Conservation (phyloP, 2,329 filamentous ascomycete genomes). For the Tolypocladium capitatum region DNA sequence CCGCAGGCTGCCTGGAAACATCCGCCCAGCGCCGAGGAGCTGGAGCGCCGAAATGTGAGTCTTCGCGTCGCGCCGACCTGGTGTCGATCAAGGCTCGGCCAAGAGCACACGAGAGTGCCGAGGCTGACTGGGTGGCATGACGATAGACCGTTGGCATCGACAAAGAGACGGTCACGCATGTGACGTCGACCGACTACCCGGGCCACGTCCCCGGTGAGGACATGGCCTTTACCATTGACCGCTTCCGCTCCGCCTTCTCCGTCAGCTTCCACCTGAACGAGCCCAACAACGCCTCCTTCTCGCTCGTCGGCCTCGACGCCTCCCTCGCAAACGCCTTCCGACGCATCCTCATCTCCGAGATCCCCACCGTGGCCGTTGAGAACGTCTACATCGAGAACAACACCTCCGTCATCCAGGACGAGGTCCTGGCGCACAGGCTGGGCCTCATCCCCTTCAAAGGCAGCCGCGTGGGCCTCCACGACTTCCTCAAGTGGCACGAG, state of each 20-base stretch:
- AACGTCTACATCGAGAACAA: constrained; percentile 90
- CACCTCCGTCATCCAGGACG: constrained; percentile 94
- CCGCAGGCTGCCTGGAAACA: constrained; percentile 21
- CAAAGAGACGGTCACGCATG: constrained; percentile 79
- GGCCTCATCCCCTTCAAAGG: constrained; percentile 85
- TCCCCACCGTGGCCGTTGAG: constrained; percentile 89
- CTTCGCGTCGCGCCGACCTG: background rate
- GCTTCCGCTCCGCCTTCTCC: constrained; percentile 56
- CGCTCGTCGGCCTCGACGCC: constrained; percentile 81
- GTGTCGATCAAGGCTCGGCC: background rate
- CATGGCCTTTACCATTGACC: constrained; percentile 61
- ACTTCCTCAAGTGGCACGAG: constrained; percentile 71
- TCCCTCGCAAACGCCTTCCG: constrained; percentile 94
- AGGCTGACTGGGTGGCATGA: constrained; percentile 4
- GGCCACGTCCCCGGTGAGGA: constrained; percentile 84
- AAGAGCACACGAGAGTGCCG: background rate
- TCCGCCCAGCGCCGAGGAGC: constrained; percentile 38
- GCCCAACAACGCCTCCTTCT: constrained; percentile 69
- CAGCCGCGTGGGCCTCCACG: constrained; percentile 57
- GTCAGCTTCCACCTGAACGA: constrained; percentile 79
- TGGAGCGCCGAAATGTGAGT: constrained; percentile 47
- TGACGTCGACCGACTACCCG: constrained; percentile 82
- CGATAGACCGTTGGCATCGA: constrained; percentile 71
- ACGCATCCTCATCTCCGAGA: constrained; percentile 86
- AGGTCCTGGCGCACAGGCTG: constrained; percentile 81